Conservation (phyloP, 768 basidiomycete genomes). For the Suillus tomentosus region DNA sequence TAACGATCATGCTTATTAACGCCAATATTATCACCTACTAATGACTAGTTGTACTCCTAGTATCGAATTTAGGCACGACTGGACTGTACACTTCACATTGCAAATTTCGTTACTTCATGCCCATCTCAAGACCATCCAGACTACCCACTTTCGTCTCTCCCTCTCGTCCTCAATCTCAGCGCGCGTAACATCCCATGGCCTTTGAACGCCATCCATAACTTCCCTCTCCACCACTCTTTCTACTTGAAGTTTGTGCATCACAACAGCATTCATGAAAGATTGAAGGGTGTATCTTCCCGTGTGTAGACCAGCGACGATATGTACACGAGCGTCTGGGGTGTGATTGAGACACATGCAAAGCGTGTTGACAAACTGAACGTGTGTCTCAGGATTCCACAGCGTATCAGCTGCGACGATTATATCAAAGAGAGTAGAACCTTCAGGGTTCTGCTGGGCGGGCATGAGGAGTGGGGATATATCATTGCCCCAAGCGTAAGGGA, state of each 20-base stretch:
- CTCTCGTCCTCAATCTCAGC: conserved; percentile 61
- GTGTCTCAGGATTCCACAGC: conserved; percentile 71
- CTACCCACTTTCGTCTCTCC: conserved; percentile 71
- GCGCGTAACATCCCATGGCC: conserved; percentile 54
- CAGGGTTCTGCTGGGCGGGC: conserved; percentile 5
- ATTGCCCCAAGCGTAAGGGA: conserved; percentile 69
- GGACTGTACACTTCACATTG: background rate
- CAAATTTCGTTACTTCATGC: conserved; percentile 14
- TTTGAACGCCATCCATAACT: conserved; percentile 38
- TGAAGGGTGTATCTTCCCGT: conserved; percentile 75
- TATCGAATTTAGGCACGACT: background rate
- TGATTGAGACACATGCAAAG: conserved; percentile 50
- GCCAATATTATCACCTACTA: background rate
- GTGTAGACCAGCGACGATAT: conserved; percentile 75
- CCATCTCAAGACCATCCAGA: conserved; percentile 67
- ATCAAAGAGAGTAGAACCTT: conserved; percentile 48
- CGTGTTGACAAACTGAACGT: conserved; percentile 54
- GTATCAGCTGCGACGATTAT: conserved; percentile 75
- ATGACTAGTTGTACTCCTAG: background rate
- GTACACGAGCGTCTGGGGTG: conserved; percentile 47
- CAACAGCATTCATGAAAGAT: conserved; percentile 50
- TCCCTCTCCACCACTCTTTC: conserved; percentile 52
- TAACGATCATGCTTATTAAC: background rate
- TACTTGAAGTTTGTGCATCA: conserved; percentile 44
- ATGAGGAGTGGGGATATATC: conserved; percentile 35